Evolutionary conservation across 1,139 yeast species (phyloP).

Genomic region (Debaryomycetaceae sp.): DNA sequence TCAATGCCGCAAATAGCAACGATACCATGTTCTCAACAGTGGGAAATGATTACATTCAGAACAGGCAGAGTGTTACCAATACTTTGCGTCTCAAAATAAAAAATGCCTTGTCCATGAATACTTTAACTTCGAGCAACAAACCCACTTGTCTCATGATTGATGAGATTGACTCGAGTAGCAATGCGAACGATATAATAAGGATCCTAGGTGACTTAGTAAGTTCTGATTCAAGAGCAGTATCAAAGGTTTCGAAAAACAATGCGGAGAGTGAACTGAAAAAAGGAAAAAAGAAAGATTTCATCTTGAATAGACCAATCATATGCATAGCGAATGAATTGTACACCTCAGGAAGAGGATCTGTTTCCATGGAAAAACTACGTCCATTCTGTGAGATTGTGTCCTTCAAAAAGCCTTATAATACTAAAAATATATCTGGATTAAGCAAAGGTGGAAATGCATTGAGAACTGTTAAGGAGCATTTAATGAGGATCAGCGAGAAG

Average conservation of each 20-base stretch:
- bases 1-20: slow-evolving; percentile 81
- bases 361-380: slow-evolving; percentile 67
- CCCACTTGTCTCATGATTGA: slow-evolving; percentile 85
- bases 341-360: slow-evolving; percentile 28
- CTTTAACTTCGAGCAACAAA: slow-evolving; percentile 49
- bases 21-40: slow-evolving; percentile 29
- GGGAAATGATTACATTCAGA: slow-evolving; percentile 9
- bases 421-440: slow-evolving; percentile 35
- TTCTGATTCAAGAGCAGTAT: slow-evolving; percentile 54
- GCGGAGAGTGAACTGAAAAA: slow-evolving; percentile 15
- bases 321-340: slow-evolving; percentile 90
- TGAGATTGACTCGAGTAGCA: slow-evolving; percentile 89
- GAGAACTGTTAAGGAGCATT: slow-evolving; percentile 38
- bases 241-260: slow-evolving; percentile 10
- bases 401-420: slow-evolving; percentile 56
- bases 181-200: slow-evolving; percentile 67
- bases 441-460: slow-evolving; percentile 35
- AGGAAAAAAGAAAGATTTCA: slow-evolving; percentile 25
- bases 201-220: slow-evolving; percentile 59
- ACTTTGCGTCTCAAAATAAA: slow-evolving; percentile 51
- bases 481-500: slow-evolving; percentile 28
- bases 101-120: slow-evolving; percentile 66
- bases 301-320: slow-evolving; percentile 78
- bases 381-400: slow-evolving; percentile 68
- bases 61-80: slow-evolving; percentile 19